phyloP scores from a whole-genome alignment of 2,329 filamentous ascomycete species.

The Aspergillus novofumigatus region DNA sequence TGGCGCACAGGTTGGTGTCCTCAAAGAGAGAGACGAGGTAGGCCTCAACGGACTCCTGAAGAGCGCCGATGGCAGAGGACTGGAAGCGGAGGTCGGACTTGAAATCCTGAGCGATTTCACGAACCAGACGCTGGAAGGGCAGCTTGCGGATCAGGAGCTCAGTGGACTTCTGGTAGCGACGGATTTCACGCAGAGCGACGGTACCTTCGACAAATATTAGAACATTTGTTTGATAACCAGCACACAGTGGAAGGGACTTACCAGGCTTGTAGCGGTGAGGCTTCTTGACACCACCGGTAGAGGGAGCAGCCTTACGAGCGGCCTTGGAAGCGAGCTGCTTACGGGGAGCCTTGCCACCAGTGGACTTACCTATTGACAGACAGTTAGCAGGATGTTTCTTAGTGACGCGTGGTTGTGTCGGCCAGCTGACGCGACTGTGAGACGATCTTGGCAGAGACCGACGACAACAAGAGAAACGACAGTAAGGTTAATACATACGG shows the following conservation, averaged over 20 bases:
- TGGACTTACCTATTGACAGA: slow-evolving; percentile 60
- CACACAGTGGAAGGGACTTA: slow-evolving; percentile 28
- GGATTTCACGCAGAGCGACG: slow-evolving; percentile 96
- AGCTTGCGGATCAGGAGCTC: slow-evolving; percentile 96
- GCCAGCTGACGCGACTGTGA: slow-evolving; percentile 15
- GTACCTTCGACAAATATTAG: slow-evolving; percentile 54
- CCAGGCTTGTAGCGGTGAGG: slow-evolving; percentile 85
- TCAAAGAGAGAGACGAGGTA: slow-evolving; percentile 98
- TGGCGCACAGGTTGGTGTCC: slow-evolving; percentile 97
- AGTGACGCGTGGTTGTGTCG: slow-evolving; percentile 9
- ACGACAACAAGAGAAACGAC: slow-evolving; percentile 14
- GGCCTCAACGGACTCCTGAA: slow-evolving; percentile 98
- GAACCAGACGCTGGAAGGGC: slow-evolving; percentile 94
- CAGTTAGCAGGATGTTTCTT: slow-evolving; percentile 23
- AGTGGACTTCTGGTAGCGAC: slow-evolving; percentile 95
- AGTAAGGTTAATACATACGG: slow-evolving; percentile 40
- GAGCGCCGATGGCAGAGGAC: slow-evolving; percentile 92
- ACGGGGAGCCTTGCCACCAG: slow-evolving; percentile 68
- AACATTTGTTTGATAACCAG: background rate
- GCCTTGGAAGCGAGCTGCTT: slow-evolving; percentile 99
- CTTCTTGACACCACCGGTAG: slow-evolving; percentile 96
- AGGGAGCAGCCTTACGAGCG: slow-evolving; percentile 95
- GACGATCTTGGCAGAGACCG: background rate
- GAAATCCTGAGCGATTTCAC: slow-evolving; percentile 95
- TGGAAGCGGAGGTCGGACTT: slow-evolving; percentile 97